A percentile compares a stretch with the other conserved stretches of the same genome.
Evolutionary conservation across 805 yeast genomes (phyloP).

Genomic region (Monosporozyma aquatica): DNA sequence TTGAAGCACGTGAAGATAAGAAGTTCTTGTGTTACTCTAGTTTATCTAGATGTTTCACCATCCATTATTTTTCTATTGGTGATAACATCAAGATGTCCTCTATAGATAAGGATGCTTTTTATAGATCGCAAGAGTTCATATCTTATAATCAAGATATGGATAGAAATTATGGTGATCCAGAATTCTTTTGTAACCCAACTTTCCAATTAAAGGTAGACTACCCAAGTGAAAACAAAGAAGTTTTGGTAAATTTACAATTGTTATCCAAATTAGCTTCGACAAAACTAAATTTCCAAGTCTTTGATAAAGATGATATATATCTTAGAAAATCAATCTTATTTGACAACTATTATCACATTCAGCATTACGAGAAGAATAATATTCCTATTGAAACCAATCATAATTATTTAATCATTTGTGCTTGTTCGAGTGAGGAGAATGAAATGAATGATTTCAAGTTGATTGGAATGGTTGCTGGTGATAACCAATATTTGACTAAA

Average conservation of each 20-base stretch:
- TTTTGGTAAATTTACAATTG: conserved; percentile 13
- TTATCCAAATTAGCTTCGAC: conserved; percentile 9
- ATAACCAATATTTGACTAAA: not conserved
- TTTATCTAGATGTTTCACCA: conserved; percentile 13
- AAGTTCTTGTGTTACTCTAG: conserved; percentile 22
- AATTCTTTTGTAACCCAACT: conserved; percentile 20
- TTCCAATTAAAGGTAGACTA: conserved; percentile 11
- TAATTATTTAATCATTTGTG: conserved; percentile 18
- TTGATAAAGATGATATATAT: conserved; percentile 14
- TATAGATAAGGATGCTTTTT: not conserved
- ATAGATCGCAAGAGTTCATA: conserved; percentile 4
- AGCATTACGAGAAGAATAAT: conserved; percentile 7
- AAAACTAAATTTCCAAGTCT: conserved; percentile 19
- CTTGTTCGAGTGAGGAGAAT: conserved; percentile 6
- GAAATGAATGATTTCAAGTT: conserved; percentile 7
- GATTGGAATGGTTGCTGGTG: not conserved
- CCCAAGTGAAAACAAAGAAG: conserved; percentile 6
- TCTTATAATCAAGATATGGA: not conserved
- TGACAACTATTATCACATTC: conserved; percentile 10
- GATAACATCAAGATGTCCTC: conserved; percentile 2
- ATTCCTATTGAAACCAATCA: conserved; percentile 16
- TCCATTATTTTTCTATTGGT: conserved; percentile 15
- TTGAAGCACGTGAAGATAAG: conserved; percentile 6
- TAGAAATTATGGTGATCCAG: not conserved
- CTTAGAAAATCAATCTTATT: conserved; percentile 17